Evolutionary conservation across 345 rosid species (phyloP).

Genomic region (Carallia brachiata): DNA sequence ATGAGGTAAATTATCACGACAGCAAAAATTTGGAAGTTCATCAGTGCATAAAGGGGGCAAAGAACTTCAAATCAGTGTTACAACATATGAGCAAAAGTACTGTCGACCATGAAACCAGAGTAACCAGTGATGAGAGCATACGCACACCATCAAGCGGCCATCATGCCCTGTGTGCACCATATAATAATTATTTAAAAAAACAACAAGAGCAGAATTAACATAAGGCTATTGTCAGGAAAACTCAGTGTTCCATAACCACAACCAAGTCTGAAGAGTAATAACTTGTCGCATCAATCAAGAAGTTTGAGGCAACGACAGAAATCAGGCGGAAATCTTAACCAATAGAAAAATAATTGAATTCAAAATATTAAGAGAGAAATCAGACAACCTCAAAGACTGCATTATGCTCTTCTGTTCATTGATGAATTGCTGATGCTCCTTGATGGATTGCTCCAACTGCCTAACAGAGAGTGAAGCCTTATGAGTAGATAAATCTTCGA

Average conservation of each 20-base stretch:
- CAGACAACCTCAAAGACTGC: conserved; percentile 91
- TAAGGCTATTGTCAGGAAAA: neutral
- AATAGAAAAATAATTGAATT: neutral
- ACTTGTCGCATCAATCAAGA: neutral
- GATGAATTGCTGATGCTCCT: conserved; percentile 62
- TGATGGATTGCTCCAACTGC: conserved; percentile 59
- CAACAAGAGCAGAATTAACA: neutral
- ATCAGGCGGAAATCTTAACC: neutral
- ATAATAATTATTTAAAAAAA: neutral
- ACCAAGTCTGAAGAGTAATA: neutral
- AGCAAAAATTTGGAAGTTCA: no score
- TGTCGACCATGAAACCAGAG: no score
- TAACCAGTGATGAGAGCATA: no score
- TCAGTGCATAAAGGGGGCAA: no score
- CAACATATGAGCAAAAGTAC: no score
- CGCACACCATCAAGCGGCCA: no score
- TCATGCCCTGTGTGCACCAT: neutral
- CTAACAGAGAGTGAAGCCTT: conserved; percentile 46
- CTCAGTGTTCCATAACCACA: neutral
- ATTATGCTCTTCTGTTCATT: conserved; percentile 81
- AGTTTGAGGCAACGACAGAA: neutral
- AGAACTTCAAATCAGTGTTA: no score
- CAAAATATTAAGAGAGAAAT: conserved; percentile 7
- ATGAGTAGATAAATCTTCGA: conserved; percentile 64
- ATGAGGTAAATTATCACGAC: no score